Evolutionary conservation across 768 basidiomycete genomes (phyloP), one percentile per base, ranked within the genome.

Genomic region (Pholiota molesta): DNA sequence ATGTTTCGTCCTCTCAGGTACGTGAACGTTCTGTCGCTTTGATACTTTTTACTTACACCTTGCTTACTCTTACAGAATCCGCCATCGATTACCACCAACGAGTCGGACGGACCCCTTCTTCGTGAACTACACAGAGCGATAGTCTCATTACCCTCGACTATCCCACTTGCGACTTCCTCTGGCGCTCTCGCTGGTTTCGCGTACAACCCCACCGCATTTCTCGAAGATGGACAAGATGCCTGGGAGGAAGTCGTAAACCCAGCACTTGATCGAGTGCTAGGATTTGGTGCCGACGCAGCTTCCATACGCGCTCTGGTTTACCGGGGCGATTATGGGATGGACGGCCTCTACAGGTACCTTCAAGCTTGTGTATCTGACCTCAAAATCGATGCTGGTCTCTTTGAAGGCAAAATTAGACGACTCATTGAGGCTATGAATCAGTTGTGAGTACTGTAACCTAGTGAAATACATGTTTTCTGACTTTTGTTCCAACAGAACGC

Each of bases 301-400:
- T 11, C 23, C 8, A 54, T 54, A 26, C 23, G 21, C 2, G 29
- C 7, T 28, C 17, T 61, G 1, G 44, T 55, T 54, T 26, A 21
- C 16, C 52, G 60, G 5, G 60, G 52, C 3, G 26, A 54, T 16
- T 44, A 37, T 29, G 60, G 60, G 29, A 61, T 47, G 57, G 57
- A 57, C 47, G 57, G 57, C 1, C n/a, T 53, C 6, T 55, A 60
- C 42, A 29, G 47, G 19, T 51, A 42, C 58, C 45, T 63, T 63
- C 29, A 35, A 45, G 44, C n/a, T 10, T 13, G 5, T 57, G 57
- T 28, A 42, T 57, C 5, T 26, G 44, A 57, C 21, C 42, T 57
- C 3, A 49, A 26, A 1, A 45, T 57, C 6, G 8, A 49, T 14
- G 13, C 40, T 13, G 57, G 39, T 7, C 31, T 57, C 8, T 31